These are phyloP conservation scores for Colletotrichum camelliae DNA, from an alignment of 2,329 filamentous ascomycete species.

Conservation along the genomic window DNA sequence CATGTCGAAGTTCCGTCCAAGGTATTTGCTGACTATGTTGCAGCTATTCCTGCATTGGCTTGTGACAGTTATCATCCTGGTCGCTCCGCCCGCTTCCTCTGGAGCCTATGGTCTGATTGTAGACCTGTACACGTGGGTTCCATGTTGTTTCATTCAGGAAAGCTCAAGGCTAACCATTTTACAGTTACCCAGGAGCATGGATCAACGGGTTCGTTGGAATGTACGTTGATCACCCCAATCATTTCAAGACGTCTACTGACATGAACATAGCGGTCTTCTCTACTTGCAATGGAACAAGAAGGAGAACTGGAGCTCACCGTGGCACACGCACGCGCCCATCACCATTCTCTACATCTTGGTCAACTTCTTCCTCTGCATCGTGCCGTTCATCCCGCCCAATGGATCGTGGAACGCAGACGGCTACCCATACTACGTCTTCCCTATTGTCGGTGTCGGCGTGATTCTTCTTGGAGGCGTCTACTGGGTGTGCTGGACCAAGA, in stretches of 20 bases:
- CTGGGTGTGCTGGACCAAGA: slow-evolving; percentile 57
- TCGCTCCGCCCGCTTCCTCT: slow-evolving; percentile 70
- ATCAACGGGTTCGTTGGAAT: slow-evolving; percentile 55
- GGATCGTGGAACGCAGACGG: slow-evolving; percentile 51
- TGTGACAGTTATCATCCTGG: slow-evolving; percentile 67
- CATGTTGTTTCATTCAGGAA: too few relatives aligned
- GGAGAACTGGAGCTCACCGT: slow-evolving; percentile 59
- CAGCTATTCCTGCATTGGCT: slow-evolving; percentile 69
- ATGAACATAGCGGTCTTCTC: slow-evolving; percentile 46
- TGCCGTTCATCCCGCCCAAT: slow-evolving; percentile 61
- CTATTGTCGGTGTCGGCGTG: slow-evolving; percentile 58
- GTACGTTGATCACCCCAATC: background rate
- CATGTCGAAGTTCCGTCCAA: background rate
- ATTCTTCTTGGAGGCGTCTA: slow-evolving; percentile 56
- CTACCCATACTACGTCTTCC: slow-evolving; percentile 63
- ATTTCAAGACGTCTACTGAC: background rate
- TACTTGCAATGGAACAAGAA: slow-evolving; percentile 55
- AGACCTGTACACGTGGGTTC: slow-evolving; percentile 41
- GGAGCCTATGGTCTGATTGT: slow-evolving; percentile 54
- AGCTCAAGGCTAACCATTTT: too few relatives aligned
- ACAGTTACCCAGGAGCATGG: slow-evolving; percentile 49
- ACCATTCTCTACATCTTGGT: slow-evolving; percentile 53
- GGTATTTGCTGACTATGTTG: slow-evolving; percentile 3
- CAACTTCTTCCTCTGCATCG: slow-evolving; percentile 57
- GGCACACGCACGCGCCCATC: slow-evolving; percentile 55